A percentile compares a stretch with the other conserved stretches of the same genome.
These are phyloP conservation scores for Rhizopus microsporus DNA, from an alignment of 371 early-diverging fungal genomes.

Conservation along the genomic window DNA sequence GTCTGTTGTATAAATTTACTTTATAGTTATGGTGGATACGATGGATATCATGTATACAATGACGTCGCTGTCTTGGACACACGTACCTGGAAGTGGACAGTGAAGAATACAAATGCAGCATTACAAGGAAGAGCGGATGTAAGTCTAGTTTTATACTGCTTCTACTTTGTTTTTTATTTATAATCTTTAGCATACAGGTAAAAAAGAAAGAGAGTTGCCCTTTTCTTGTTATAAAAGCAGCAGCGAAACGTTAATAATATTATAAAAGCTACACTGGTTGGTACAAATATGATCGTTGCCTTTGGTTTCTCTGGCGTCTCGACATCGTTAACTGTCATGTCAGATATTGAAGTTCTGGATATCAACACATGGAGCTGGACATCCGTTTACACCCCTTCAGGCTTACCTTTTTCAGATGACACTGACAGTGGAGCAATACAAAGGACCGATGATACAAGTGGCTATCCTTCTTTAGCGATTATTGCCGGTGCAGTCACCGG, in stretches of 20 bases:
- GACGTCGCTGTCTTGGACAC: constrained; percentile 49
- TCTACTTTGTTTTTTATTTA: constrained; percentile 13
- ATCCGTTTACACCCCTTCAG: constrained; percentile 35
- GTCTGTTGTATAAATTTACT: neutral
- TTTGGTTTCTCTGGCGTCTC: constrained; percentile 53
- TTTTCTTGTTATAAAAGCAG: neutral
- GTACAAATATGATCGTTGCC: constrained; percentile 49
- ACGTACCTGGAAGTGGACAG: constrained; percentile 47
- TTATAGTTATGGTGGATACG: constrained; percentile 49
- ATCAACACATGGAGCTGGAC: constrained; percentile 49
- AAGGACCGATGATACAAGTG: constrained; percentile 1
- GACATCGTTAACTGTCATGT: constrained; percentile 40
- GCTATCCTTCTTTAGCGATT: constrained; percentile 36
- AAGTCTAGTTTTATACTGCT: constrained; percentile 20
- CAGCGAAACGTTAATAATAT: neutral
- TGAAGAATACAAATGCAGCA: constrained; percentile 48
- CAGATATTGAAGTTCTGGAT: constrained; percentile 48
- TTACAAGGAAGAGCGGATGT: constrained; percentile 52
- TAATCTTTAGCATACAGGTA: constrained; percentile 50
- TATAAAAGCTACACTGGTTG: constrained; percentile 36
- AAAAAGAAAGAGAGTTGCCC: constrained; percentile 11
- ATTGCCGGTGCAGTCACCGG: constrained; percentile 46
- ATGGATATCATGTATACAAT: constrained; percentile 50
- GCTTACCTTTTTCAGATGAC: constrained; percentile 8
- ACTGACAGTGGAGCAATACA: neutral